A percentile compares a stretch with the other conserved stretches of the same genome.
These are phyloP conservation scores for Boeremia lycopersici DNA, from an alignment of 2,329 filamentous ascomycete genomes.

Conservation along the genomic window DNA sequence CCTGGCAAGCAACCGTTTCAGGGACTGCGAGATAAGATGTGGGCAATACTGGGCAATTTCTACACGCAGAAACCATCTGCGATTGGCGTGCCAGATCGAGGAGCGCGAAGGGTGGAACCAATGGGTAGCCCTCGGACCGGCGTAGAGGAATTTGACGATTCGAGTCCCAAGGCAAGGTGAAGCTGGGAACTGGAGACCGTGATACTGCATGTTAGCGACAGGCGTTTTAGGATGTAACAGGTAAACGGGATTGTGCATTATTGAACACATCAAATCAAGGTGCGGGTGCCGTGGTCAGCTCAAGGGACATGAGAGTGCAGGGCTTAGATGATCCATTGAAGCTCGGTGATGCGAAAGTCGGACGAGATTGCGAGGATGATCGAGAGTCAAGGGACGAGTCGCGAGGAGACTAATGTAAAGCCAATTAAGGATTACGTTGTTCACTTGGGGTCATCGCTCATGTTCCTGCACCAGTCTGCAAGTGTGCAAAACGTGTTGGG, in stretches of 20 bases:
- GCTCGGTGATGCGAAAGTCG: background rate
- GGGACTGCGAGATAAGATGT: constrained; percentile 35
- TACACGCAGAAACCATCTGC: constrained; percentile 36
- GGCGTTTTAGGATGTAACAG: constrained; percentile 4
- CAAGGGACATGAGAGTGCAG: background rate
- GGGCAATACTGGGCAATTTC: constrained; percentile 32
- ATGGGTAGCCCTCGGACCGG: constrained; percentile 5
- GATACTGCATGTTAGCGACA: constrained; percentile 11
- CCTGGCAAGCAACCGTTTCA: constrained; percentile 41
- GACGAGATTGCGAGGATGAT: background rate
- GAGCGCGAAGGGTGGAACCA: constrained; percentile 19
- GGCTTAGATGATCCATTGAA: background rate
- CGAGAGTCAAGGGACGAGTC: background rate
- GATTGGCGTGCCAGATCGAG: constrained; percentile 11
- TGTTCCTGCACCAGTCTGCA: background rate
- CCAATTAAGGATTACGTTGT: too few relatives aligned
- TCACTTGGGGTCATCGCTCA: too few relatives aligned
- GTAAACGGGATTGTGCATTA: constrained; percentile 9
- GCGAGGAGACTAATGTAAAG: background rate
- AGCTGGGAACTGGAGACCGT: background rate
- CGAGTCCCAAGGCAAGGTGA: background rate
- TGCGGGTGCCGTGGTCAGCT: background rate
- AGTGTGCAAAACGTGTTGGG: background rate
- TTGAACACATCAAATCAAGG: background rate
- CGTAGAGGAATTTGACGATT: constrained; percentile 3